Conservation (phyloP, 768 basidiomycete genomes). For the Rhizopogon salebrosus region DNA sequence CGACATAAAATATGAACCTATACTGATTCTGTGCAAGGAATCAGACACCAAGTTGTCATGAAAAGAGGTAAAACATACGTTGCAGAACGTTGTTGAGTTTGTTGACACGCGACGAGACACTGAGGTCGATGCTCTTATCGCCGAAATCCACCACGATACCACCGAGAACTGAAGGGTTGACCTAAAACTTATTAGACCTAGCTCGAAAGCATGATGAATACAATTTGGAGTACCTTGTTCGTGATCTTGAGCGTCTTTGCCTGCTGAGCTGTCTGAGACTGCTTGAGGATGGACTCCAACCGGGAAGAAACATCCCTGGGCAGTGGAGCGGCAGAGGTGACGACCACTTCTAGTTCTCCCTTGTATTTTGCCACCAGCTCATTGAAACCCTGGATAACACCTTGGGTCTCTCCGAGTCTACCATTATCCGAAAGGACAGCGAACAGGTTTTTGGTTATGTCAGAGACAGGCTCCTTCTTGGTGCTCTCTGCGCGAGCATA, state of each 20-base stretch:
- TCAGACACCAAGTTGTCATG: neutral
- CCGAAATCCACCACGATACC: slow-evolving; percentile 96
- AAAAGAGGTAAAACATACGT: slow-evolving; percentile 43
- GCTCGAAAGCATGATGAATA: neutral
- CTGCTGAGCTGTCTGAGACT: slow-evolving; percentile 76
- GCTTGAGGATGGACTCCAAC: slow-evolving; percentile 83
- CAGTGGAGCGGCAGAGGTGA: slow-evolving; percentile 84
- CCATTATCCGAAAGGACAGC: slow-evolving; percentile 76
- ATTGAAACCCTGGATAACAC: slow-evolving; percentile 89
- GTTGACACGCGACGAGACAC: slow-evolving; percentile 88
- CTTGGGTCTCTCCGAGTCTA: slow-evolving; percentile 75
- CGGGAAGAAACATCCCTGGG: slow-evolving; percentile 69
- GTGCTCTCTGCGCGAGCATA: slow-evolving; percentile 61
- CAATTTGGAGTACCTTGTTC: slow-evolving; percentile 67
- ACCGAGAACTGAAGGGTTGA: slow-evolving; percentile 88
- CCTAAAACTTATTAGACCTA: slow-evolving; percentile 39
- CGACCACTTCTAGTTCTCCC: slow-evolving; percentile 88
- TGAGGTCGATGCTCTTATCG: slow-evolving; percentile 96
- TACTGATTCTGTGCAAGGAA: neutral
- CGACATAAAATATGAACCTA: neutral
- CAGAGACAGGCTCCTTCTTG: slow-evolving; percentile 75
- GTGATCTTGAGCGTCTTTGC: slow-evolving; percentile 85
- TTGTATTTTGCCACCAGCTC: slow-evolving; percentile 83
- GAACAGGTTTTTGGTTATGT: slow-evolving; percentile 91
- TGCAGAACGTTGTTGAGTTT: slow-evolving; percentile 88